Base-by-base conservation (phyloP, 169 alveolate species). In the Plasmodium cynomolgi region DNA sequence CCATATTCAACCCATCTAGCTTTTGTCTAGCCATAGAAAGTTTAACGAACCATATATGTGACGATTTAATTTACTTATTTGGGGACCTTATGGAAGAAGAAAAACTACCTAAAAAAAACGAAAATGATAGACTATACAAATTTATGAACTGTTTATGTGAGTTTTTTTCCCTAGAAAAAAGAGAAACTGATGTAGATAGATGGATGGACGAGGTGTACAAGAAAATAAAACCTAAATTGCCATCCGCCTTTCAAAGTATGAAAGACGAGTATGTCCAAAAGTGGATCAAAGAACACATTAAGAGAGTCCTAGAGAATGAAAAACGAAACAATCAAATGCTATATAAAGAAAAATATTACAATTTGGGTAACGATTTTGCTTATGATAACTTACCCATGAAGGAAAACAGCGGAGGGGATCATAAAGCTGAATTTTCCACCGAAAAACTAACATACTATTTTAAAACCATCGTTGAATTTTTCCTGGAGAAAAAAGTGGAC, bases 281-380 rank as follows among this genome's bases (percentile, higher is more conserved):
- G 1, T 88, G 94, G 94, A 37, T 88, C 47, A 88, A 88, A 58
- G 94, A 81, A 26, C 94, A 88, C 50, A 79, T 88, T 37, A 58
- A 33, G 17, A 56, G 94, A 88, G 94, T 88, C 31, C 82, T 88
- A 79, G 29, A 17, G 23, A 88, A 88, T 56, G 73, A 88, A 73
- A 88, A 88, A 80, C 31, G 73, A 39, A 88, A 88, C 17, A 88
- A 88, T 88, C 82, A 88, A 88, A 79, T 29, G 29, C 81, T 88
- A 58, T 88, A 88, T 79, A 88, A 79, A 79, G 94, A 88, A 58
- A 80, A 88, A 50, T 88, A 88, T 88, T 88, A 88, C 81, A 88
- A 88, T 56, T 58, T 88, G 41, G 94, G 94, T 13, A 79, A 54
- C 72, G 94, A 88, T 88, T 88, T 88, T 88, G 17, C 71, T 62